Evolutionary conservation across 495 filamentous ascomycete species (phyloP), one percentile per base, ranked within the genome.

Genomic region (Penicillium roqueforti): DNA sequence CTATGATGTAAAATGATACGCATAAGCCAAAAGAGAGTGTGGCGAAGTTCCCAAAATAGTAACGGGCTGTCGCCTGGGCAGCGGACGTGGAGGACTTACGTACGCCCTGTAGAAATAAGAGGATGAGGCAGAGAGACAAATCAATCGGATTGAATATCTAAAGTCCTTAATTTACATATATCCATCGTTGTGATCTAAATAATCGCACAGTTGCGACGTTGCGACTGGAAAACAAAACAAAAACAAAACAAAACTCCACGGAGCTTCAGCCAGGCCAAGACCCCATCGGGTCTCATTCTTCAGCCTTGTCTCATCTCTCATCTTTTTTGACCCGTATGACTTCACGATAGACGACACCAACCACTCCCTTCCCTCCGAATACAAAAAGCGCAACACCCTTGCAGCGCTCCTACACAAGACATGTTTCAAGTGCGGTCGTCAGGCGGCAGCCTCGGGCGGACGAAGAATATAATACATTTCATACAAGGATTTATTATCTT

Each of bases 401-500:
- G 58, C 58, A 65, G 57, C 50, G 36, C 53, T 36, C 20, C 19
- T 38, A 20, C 38, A 45, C 38, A 20, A 51, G 63, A 26, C 18
- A 71, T 76, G 68, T 51, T 72, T 32, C 73, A 63, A 40, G 45
- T 68, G 31, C 55, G 59, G n/a, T 64, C 71, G 4, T 65, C 64
- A 18, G 63, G 63, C 47, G 65, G 70, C 40, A 76, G 67, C 45
- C 62, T 75, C 49, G 73, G 72, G 29, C 67, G 73, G 48, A 73
- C 66, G 11, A 81, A 81, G 58, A 79, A 78, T 43, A 54, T 69
- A 47, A 55, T 80, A 37, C 78, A 81, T 66, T 76, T 71, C 28
- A 22, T 70, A 6, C 91, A 96, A 68, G 78, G 74, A 11, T 67
- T 89, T 39, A 65, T 87, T 49, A 86, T 81, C 53, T 83, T 92